These are phyloP conservation scores for Periconia macrospinosa DNA, from an alignment of 2,329 filamentous ascomycete species.

Conservation along the genomic window DNA sequence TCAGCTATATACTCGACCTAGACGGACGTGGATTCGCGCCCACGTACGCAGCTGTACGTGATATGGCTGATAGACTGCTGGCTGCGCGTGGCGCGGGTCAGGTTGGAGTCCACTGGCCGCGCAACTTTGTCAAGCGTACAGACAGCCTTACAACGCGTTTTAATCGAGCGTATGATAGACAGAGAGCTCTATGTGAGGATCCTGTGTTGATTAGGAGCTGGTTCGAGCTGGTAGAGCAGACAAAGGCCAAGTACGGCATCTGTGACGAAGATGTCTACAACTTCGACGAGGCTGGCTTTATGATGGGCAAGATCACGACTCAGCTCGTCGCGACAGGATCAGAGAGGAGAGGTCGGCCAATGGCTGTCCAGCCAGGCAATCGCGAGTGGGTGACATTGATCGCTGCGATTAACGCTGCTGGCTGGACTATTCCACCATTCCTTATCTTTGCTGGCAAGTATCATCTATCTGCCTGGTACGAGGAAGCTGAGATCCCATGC, in stretches of 20 bases:
- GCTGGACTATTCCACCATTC: conserved; percentile 8
- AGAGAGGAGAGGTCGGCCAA: conserved; percentile 3
- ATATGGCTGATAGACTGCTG: conserved; percentile 4
- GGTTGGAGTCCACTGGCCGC: conserved; percentile 24
- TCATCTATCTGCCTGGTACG: conserved; percentile 7
- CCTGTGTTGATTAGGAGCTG: too few relatives aligned
- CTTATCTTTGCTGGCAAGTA: conserved; percentile 5
- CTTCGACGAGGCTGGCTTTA: conserved; percentile 16
- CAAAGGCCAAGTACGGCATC: conserved; percentile 12
- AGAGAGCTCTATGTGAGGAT: too few relatives aligned
- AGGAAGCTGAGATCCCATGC: conserved; percentile 13
- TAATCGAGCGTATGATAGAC: too few relatives aligned
- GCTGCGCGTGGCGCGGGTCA: conserved; percentile 6
- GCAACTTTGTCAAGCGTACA: conserved; percentile 29
- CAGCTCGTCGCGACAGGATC: conserved; percentile 7
- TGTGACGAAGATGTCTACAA: conserved; percentile 13
- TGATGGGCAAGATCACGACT: conserved; percentile 12
- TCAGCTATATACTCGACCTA: conserved; percentile 9
- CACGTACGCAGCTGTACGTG: neutral
- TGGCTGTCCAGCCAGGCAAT: conserved; percentile 6
- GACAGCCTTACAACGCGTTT: neutral
- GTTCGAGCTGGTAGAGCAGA: conserved; percentile 1
- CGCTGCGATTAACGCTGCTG: conserved; percentile 7
- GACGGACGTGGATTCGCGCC: conserved; percentile 7
- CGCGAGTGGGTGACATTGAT: conserved; percentile 6